Percentiles rank a stretch among this genome's conserved stretches.
phyloP scores from a whole-genome alignment of 768 basidiomycete species.

The Rhizopogon rudus region DNA sequence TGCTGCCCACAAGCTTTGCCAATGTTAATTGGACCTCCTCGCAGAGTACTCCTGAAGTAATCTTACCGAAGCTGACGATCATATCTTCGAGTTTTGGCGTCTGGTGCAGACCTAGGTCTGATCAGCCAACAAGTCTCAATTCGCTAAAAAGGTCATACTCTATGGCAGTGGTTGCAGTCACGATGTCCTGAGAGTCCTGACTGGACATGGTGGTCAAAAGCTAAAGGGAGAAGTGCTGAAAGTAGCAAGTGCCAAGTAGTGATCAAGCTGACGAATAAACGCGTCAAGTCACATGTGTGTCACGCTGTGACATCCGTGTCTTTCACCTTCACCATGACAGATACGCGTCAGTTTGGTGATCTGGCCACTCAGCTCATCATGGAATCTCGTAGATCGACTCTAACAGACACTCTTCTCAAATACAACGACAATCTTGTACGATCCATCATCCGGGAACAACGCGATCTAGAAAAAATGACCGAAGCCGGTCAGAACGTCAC shows the following conservation, averaged over 20 bases:
- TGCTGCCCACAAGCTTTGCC: slow-evolving; percentile 84
- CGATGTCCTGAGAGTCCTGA: slow-evolving; percentile 43
- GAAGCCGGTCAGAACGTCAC: slow-evolving; percentile 44
- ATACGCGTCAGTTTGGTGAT: slow-evolving; percentile 73
- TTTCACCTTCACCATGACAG: slow-evolving; percentile 27
- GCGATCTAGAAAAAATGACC: slow-evolving; percentile 67
- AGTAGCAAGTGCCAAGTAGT: background rate
- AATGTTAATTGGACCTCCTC: background rate
- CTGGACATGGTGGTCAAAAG: slow-evolving; percentile 20
- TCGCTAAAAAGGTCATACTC: slow-evolving; percentile 24
- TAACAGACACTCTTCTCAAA: slow-evolving; percentile 80
- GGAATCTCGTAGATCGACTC: slow-evolving; percentile 82
- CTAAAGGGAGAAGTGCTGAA: background rate
- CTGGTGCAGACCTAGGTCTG: slow-evolving; percentile 54
- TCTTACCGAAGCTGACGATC: slow-evolving; percentile 89
- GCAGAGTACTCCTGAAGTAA: background rate
- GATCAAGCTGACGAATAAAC: slow-evolving; percentile 5
- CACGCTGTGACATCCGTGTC: slow-evolving; percentile 5
- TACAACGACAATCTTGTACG: slow-evolving; percentile 90
- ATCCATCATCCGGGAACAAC: slow-evolving; percentile 84
- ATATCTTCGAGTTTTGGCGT: slow-evolving; percentile 86
- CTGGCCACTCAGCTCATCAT: slow-evolving; percentile 83
- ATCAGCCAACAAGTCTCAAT: slow-evolving; percentile 3
- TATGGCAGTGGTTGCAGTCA: slow-evolving; percentile 36
- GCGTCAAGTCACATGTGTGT: slow-evolving; percentile 6